Base-by-base conservation (phyloP, 345 rosid species). In the Theobroma cacao region DNA sequence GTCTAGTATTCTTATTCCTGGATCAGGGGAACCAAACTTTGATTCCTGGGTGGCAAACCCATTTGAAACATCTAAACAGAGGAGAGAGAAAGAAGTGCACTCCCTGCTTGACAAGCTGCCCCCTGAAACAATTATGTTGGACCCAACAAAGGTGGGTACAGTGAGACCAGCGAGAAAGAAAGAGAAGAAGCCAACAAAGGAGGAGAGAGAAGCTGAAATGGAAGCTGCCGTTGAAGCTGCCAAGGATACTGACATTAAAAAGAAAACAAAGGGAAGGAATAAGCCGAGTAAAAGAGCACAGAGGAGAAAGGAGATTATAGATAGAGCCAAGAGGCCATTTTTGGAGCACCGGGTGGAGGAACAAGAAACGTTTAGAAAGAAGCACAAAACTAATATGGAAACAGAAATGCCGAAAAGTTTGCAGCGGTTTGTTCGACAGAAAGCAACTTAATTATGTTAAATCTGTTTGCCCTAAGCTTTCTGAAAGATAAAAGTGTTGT, bases 11-110 rank as follows among this genome's bases (percentile, higher is more conserved):
- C 91, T 93, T 1, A 82, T 92, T 59, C 99, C 99, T 0, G 97
- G 98, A 58, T 88, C 99, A 15, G 98, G 99, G 62, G 98, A 96
- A 77, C 95, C 99, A 3, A 96, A 96, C 85, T 94, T 94, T 1
- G 98, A 96, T 81, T 85, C 96, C 9, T 94, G 95, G 96, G 91
- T 96, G 56, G 99, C 97, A 65, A 96, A 94, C 70, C 99, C 97
- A 4, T 92, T 88, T 34, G 98, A 96, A 83, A 91, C 98, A 34
- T 64, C 92, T 4, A 95, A 96, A 77, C 99, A 96, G 82, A 76
- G 97, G 70, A 78, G 94, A 26, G 98, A 94, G 90, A 96, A 94
- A 87, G 98, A 96, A 87, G 85, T 96, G 6, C 91, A 78, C 34
- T 65, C 85, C 71, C 95, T 94, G 81, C 97, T 93, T 5, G 99